Conservation (phyloP, 2,329 filamentous ascomycete genomes). For the Cladosporium sp. region DNA sequence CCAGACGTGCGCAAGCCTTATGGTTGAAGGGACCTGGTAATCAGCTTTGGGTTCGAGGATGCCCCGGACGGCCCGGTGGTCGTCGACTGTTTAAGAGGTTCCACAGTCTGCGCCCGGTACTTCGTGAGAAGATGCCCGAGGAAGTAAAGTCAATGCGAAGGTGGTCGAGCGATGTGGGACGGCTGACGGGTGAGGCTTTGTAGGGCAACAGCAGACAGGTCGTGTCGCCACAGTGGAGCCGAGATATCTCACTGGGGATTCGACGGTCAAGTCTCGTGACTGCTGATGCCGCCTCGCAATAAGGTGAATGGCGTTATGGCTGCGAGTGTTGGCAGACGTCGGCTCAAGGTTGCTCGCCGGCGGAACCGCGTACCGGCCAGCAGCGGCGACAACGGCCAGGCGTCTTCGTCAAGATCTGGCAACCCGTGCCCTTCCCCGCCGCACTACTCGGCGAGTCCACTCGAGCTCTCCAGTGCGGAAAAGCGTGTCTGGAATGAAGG, state of each 20-base stretch:
- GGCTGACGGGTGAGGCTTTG: not conserved
- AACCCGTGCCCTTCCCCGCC: constrained; percentile 5
- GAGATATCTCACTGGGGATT: not conserved
- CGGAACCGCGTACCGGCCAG: constrained; percentile 7
- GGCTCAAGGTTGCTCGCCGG: constrained; percentile 6
- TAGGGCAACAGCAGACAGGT: constrained; percentile 1
- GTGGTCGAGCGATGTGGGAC: not conserved
- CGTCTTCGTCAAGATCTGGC: constrained; percentile 2
- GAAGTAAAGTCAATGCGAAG: not conserved
- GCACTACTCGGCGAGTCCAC: constrained; percentile 1
- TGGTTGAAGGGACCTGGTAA: not conserved
- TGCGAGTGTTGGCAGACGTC: constrained; percentile 7
- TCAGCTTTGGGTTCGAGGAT: not conserved
- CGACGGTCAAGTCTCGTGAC: constrained; percentile 5
- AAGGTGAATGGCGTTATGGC: not conserved
- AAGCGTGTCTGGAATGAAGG: constrained; percentile 5
- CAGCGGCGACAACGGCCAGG: not conserved
- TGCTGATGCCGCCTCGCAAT: not conserved
- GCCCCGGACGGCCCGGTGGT: constrained; percentile 7
- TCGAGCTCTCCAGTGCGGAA: constrained; percentile 3
- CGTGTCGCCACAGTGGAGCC: constrained; percentile 9
- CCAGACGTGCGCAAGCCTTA: not conserved
- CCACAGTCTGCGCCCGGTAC: constrained; percentile 6
- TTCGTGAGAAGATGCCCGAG: not conserved
- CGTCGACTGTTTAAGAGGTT: not conserved